Evolutionary conservation across 163 green algal species (phyloP).

Genomic region (Trebouxiophyceae sp.): DNA sequence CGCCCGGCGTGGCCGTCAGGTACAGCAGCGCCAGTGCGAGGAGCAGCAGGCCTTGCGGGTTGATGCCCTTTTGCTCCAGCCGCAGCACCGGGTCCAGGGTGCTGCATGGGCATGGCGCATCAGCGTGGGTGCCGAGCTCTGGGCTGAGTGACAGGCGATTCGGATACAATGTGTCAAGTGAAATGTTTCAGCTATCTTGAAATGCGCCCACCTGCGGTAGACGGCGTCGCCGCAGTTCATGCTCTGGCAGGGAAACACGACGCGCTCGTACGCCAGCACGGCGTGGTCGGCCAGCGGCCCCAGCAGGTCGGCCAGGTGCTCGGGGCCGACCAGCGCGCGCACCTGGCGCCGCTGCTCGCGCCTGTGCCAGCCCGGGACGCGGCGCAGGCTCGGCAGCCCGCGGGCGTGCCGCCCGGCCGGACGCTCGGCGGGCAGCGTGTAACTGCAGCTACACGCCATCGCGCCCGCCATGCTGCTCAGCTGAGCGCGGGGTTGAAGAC

Average conservation of each 20-base stretch:
- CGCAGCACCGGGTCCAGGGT: constrained; percentile 76
- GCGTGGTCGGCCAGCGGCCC: constrained; percentile 28
- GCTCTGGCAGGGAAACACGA: constrained; percentile 69
- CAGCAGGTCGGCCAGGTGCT: constrained; percentile 4
- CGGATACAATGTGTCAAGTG: too few species aligned
- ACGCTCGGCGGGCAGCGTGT: too few species aligned
- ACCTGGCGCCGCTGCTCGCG: neutral
- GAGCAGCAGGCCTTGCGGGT: constrained; percentile 48
- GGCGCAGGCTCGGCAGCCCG: too few species aligned
- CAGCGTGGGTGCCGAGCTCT: too few species aligned
- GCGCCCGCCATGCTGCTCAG: too few species aligned
- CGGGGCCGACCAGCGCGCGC: neutral
- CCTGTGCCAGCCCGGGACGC: neutral
- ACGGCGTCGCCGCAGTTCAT: constrained; percentile 85
- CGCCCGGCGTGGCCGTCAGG: constrained; percentile 60
- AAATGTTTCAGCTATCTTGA: neutral
- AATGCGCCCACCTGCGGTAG: constrained; percentile 69
- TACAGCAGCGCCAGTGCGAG: constrained; percentile 46
- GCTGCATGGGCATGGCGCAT: constrained; percentile 32
- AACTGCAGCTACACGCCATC: too few species aligned
- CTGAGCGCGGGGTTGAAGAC: too few species aligned
- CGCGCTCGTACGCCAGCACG: constrained; percentile 50
- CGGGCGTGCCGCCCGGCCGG: too few species aligned
- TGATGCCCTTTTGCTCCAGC: constrained; percentile 60
- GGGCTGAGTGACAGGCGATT: too few species aligned